Evolutionary conservation across 2,329 filamentous ascomycete genomes (phyloP).

Genomic region (Colletotrichum echinochloae): DNA sequence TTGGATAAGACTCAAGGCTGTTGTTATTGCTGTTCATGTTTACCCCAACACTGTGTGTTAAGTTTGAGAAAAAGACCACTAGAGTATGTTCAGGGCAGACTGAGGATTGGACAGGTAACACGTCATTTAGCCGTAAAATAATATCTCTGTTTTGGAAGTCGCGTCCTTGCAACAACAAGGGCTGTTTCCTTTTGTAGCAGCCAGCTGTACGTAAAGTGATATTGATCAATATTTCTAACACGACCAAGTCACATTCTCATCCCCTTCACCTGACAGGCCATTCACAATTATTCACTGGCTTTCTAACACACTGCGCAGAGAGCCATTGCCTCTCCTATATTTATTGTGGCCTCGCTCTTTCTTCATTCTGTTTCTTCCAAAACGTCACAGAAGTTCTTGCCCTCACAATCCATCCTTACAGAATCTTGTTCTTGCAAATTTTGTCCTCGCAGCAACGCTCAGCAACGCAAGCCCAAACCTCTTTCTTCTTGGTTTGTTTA

Average conservation of each 20-base stretch:
- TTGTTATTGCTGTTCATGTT: neutral
- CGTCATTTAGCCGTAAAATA: neutral
- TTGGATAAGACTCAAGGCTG: fast-evolving
- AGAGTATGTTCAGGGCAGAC: neutral
- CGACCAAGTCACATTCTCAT: neutral
- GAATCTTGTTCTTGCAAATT: too few relatives aligned
- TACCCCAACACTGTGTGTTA: neutral
- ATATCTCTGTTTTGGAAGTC: neutral
- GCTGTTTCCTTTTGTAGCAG: neutral
- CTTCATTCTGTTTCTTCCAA: neutral
- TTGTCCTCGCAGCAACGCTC: neutral
- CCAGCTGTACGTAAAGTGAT: too few relatives aligned
- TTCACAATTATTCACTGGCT: neutral
- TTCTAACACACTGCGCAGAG: neutral
- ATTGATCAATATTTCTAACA: neutral
- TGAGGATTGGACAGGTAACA: neutral
- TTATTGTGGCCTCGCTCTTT: too few relatives aligned
- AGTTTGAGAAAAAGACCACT: neutral
- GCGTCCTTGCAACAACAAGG: neutral
- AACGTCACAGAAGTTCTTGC: neutral
- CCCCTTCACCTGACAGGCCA: neutral
- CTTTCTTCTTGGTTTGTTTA: neutral
- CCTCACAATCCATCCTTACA: too few relatives aligned
- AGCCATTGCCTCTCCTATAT: neutral
- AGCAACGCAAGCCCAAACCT: too few relatives aligned